Percentiles rank a stretch among this genome's conserved stretches.
These are phyloP conservation scores for Hypoxylon intermedium DNA, from an alignment of 495 filamentous ascomycete genomes.

Conservation along the genomic window DNA sequence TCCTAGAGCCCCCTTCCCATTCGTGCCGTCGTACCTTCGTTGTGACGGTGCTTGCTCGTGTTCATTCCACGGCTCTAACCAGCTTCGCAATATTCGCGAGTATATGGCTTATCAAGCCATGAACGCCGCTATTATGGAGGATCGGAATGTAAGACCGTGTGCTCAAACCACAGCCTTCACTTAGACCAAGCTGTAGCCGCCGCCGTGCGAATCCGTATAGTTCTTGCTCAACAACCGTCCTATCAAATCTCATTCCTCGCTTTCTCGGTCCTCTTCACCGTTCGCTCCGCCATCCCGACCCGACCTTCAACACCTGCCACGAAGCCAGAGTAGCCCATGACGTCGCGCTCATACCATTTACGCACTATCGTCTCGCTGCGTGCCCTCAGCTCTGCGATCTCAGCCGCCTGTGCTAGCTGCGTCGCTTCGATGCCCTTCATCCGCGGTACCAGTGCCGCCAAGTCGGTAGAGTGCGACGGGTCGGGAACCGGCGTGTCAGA, in stretches of 20 bases:
- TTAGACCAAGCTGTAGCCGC: no score
- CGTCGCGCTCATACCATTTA: conserved; percentile 78
- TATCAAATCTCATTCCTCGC: conserved; percentile 41
- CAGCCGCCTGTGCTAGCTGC: conserved; percentile 73
- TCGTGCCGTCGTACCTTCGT: no score
- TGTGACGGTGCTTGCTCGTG: no score
- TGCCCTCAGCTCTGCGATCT: conserved; percentile 74
- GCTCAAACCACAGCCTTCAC: no score
- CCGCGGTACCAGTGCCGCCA: conserved; percentile 74
- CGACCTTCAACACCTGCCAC: conserved; percentile 78
- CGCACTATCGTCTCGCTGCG: conserved; percentile 76
- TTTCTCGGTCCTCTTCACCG: conserved; percentile 65
- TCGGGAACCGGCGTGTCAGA: conserved; percentile 77
- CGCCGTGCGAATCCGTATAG: no score
- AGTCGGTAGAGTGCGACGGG: conserved; percentile 65
- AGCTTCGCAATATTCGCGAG: no score
- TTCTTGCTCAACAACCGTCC: no score
- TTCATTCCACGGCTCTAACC: no score
- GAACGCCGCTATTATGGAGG: no score
- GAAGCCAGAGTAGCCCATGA: conserved; percentile 71
- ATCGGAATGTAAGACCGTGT: no score
- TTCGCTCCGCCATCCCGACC: conserved; percentile 70
- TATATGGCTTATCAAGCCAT: no score
- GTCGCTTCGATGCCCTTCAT: conserved; percentile 69
- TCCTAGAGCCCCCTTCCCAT: no score